These are phyloP conservation scores for Brassica carinata DNA, from an alignment of 345 rosid genomes.

Conservation along the genomic window DNA sequence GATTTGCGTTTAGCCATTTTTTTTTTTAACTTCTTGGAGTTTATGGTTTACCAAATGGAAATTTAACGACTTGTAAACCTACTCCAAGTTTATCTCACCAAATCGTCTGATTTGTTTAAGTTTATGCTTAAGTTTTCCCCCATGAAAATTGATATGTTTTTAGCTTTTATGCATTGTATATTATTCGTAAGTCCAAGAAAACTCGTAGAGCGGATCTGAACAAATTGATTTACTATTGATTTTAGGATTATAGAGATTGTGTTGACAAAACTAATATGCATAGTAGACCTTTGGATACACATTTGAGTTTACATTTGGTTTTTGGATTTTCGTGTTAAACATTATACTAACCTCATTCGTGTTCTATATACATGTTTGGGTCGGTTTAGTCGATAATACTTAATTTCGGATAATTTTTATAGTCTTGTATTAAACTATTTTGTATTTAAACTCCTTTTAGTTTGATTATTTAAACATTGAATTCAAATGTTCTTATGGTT, in stretches of 20 bases:
- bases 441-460: no score
- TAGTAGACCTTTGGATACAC: no score
- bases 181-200: not conserved
- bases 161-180: not conserved
- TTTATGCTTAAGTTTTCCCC: not conserved
- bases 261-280: no score
- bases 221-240: not conserved
- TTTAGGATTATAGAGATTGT: not conserved
- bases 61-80: not conserved
- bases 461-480: no score
- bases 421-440: no score
- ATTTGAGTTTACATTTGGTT: no score
- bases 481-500: no score
- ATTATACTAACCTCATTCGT: no score
- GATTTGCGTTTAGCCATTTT: not conserved
- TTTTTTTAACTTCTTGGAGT: not conserved
- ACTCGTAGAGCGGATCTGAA: not conserved
- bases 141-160: not conserved
- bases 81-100: not conserved
- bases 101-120: not conserved
- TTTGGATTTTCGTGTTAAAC: no score
- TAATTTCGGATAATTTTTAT: no score
- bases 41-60: not conserved
- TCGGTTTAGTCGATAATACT: no score
- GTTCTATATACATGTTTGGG: no score